Evolutionary conservation across 2,329 filamentous ascomycete genomes (phyloP).

Genomic region (Aspergillus novofumigatus): DNA sequence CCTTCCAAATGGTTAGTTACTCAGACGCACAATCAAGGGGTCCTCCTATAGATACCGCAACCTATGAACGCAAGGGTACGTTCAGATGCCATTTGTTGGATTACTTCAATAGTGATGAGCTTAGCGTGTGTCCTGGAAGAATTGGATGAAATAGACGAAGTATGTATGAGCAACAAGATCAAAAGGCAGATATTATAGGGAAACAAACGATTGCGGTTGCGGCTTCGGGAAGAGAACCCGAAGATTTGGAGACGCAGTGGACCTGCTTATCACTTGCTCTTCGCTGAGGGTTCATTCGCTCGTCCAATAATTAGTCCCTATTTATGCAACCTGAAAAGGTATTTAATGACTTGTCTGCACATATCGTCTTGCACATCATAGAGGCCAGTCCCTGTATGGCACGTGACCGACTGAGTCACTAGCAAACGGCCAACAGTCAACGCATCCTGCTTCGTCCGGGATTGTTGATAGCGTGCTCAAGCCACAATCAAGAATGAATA

Average conservation of each 20-base stretch:
- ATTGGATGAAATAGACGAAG: not conserved
- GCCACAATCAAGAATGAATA: not conserved
- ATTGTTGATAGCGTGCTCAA: not conserved
- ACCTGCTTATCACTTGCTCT: not conserved
- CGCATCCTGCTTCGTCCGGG: no score
- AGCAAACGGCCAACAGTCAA: no score
- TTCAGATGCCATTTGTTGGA: constrained; percentile 4
- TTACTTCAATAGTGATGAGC: not conserved
- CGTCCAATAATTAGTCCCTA: no score
- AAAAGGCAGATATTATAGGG: not conserved
- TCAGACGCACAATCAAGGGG: not conserved
- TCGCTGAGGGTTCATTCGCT: no score
- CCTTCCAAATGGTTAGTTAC: constrained; percentile 17
- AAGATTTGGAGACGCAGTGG: not conserved
- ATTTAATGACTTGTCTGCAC: no score
- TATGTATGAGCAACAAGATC: not conserved
- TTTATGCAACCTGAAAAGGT: no score
- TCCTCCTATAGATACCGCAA: constrained; percentile 8
- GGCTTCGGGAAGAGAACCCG: not conserved
- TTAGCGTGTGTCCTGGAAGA: not conserved
- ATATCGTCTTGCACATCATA: no score
- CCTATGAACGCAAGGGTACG: constrained; percentile 15
- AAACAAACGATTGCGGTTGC: not conserved
- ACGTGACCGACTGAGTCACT: no score
- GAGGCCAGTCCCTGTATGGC: no score